Base-by-base conservation (phyloP, 1,284 basidiomycete genomes). In the Rhodofomes roseus region DNA sequence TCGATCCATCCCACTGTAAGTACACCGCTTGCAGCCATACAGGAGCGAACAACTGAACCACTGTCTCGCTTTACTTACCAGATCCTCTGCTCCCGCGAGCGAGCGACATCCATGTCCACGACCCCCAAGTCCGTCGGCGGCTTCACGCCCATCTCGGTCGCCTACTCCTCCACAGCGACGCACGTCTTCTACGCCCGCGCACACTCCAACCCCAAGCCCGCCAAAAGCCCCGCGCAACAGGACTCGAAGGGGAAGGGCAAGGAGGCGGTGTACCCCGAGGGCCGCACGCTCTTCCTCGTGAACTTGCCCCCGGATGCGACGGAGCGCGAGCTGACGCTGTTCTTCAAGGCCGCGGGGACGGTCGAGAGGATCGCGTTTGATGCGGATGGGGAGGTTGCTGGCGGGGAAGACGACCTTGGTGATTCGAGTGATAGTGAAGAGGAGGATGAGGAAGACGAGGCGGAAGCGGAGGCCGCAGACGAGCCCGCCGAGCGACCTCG, bases 281-380 rank as follows among this genome's bases (percentile, higher is more conserved):
- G 82, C 18, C 82, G 93, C 54, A 95, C 93, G 0, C 76, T 95
- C 14, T 96, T 96, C 69, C 76, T 95, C 9, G 90, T 90, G 59
- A 95, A 96, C 68, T 74, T 95, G 3, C 93, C 94, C 1, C 86
- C 91, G 55, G 93, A 95, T 71, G 85, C 91, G 3, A 91, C 90
- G 0, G 89, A 91, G 65, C 80, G 89, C 53, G 90, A 93, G 68
- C 73, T 95, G 1, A 77, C 84, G 2, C 73, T 84, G 1, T 77
- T 95, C 22, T 94, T 95, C 78, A 87, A 87, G 66, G 69, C 78
- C 16, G 85, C 81, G 61, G 94, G 93, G 18, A 87, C 87, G 0
- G 81, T 95, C 14, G 93, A 96, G 73, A 79, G 77, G 57, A 85
- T 94, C 2, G 68, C 85, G 1, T 89, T 93, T 68, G 82, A 84